These are phyloP conservation scores for Ceratocystis huliohia DNA, from an alignment of 2,329 filamentous ascomycete genomes.

Conservation along the genomic window DNA sequence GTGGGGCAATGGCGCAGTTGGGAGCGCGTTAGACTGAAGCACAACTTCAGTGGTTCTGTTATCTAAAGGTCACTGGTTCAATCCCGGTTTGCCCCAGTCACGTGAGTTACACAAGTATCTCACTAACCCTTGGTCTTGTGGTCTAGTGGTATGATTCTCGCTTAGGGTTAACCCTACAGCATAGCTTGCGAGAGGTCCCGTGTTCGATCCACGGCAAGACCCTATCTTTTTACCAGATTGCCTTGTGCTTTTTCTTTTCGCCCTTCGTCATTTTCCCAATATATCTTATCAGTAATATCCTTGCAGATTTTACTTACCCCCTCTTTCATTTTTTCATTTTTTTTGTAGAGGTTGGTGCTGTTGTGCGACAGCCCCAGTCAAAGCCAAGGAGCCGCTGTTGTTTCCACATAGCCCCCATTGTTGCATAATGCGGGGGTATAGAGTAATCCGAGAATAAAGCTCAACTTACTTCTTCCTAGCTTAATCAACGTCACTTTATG, in stretches of 20 bases:
- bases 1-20: constrained; percentile 21
- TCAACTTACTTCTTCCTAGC: not conserved
- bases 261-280: not conserved
- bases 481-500: not conserved
- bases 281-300: not conserved
- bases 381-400: too few species aligned
- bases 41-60: constrained; percentile 20
- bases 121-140: constrained; percentile 32
- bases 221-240: constrained; percentile 9
- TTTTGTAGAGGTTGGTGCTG: not conserved
- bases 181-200: constrained; percentile 24
- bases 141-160: constrained; percentile 61
- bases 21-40: constrained; percentile 21
- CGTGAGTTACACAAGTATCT: not conserved
- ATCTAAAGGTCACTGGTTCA: constrained; percentile 21
- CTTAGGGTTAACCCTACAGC: constrained; percentile 42
- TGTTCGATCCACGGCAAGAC: constrained; percentile 24
- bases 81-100: constrained; percentile 21
- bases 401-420: not conserved
- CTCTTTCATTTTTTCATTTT: constrained; percentile 7
- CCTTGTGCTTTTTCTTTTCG: not conserved
- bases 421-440: constrained; percentile 17
- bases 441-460: not conserved
- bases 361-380: too few species aligned
- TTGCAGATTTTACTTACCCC: not conserved